Percentiles rank a stretch among this genome's conserved stretches.
phyloP scores from a whole-genome alignment of 345 rosid genomes.

The Aquilaria malaccensis region DNA sequence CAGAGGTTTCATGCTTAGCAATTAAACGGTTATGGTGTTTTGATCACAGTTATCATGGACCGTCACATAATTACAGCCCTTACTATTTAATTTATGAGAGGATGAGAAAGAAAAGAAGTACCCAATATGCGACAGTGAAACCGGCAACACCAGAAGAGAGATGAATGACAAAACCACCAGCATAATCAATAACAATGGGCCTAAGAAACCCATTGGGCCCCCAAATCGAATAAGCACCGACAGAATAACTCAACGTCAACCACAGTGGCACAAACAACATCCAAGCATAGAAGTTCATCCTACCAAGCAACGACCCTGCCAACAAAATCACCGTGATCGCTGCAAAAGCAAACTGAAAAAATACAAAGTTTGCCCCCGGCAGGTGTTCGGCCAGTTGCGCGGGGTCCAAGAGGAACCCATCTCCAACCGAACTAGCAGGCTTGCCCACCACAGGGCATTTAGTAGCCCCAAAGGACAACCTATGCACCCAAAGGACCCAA shows the following conservation, averaged over 20 bases:
- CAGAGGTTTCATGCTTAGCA: constrained; percentile 1
- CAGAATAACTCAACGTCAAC: constrained; percentile 36
- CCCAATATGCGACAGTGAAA: constrained; percentile 65
- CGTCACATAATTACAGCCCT: no score
- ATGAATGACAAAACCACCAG: constrained; percentile 60
- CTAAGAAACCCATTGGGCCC: constrained; percentile 32
- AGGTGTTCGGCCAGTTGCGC: no score
- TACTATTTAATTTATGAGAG: no score
- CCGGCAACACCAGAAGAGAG: constrained; percentile 73
- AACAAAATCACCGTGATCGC: no score
- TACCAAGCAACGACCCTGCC: no score
- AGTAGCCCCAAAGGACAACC: constrained; percentile 35
- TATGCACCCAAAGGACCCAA: constrained; percentile 55
- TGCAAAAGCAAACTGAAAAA: no score
- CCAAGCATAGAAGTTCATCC: no score
- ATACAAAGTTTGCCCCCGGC: no score
- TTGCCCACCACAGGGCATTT: constrained; percentile 12
- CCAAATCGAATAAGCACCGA: constrained; percentile 48
- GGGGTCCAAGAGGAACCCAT: no score
- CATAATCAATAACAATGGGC: constrained; percentile 33
- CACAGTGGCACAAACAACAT: constrained; percentile 34
- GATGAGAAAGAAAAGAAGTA: constrained; percentile 10
- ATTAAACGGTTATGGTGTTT: constrained; percentile 59
- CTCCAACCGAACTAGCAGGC: no score
- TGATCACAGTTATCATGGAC: constrained; percentile 5